These are phyloP conservation scores for Pythium brachiatum DNA, from an alignment of 352 stramenopile species.

Conservation along the genomic window DNA sequence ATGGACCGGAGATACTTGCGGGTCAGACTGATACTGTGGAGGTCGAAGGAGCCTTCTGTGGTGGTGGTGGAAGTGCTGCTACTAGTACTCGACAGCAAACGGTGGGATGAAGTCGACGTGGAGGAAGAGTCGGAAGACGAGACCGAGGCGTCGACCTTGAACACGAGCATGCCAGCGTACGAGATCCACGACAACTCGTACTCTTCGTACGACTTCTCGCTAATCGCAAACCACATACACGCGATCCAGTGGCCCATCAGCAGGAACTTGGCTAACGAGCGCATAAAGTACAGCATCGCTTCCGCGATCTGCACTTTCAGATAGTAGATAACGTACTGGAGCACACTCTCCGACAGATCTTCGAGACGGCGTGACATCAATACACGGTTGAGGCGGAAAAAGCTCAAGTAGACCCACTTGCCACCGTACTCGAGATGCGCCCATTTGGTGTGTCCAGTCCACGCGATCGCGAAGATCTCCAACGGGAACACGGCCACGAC, in stretches of 20 bases:
- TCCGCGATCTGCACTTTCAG: conserved; percentile 44
- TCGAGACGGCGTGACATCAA: conserved; percentile 38
- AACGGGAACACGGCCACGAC: conserved; percentile 46
- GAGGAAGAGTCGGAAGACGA: conserved; percentile 7
- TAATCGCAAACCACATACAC: conserved; percentile 54
- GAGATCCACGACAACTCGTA: conserved; percentile 58
- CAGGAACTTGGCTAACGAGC: conserved; percentile 48
- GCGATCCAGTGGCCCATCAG: conserved; percentile 62
- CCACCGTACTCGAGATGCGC: conserved; percentile 24
- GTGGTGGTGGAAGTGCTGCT: conserved; percentile 14
- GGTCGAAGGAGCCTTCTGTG: conserved; percentile 8
- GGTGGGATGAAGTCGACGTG: conserved; percentile 10
- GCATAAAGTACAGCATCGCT: conserved; percentile 41
- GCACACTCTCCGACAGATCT: conserved; percentile 39
- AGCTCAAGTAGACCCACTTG: conserved; percentile 40
- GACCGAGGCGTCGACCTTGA: conserved; percentile 17
- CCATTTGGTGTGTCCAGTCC: neutral
- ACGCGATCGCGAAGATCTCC: conserved; percentile 36
- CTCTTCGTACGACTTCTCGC: conserved; percentile 32
- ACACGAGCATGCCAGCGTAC: conserved; percentile 51
- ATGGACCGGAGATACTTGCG: conserved; percentile 69
- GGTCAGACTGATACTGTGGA: conserved; percentile 32
- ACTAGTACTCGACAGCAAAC: conserved; percentile 1
- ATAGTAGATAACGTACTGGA: conserved; percentile 67
- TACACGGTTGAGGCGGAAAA: conserved; percentile 59